Evolutionary conservation across 306 rosid genomes (phyloP).

Genomic region (Cucumis melo): DNA sequence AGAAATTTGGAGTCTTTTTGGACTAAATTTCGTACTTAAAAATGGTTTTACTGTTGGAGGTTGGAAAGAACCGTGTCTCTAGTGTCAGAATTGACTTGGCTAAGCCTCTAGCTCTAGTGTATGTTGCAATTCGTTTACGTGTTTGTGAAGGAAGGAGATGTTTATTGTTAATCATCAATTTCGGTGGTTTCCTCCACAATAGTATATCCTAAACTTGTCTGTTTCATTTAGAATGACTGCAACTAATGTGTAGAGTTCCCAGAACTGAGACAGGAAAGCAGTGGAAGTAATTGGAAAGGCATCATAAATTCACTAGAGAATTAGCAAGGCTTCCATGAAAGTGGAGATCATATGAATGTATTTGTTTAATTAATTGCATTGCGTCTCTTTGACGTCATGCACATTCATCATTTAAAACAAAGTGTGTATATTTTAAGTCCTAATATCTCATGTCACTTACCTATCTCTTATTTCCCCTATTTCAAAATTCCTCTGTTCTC

Average conservation of each 20-base stretch:
- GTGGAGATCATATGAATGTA: neutral
- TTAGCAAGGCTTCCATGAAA: neutral
- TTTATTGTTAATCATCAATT: neutral
- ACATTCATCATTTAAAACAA: neutral
- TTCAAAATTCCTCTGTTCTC: neutral
- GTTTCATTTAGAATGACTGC: too few relatives aligned
- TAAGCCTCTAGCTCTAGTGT: neutral
- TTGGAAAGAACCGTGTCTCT: neutral
- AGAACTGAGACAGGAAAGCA: neutral
- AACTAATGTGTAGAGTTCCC: neutral
- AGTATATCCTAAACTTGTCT: too few relatives aligned
- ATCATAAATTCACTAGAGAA: neutral
- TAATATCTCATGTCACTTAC: neutral
- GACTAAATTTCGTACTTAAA: too few relatives aligned
- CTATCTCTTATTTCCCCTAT: neutral
- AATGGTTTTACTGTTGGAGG: neutral
- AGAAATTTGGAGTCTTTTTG: neutral
- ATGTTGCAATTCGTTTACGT: neutral
- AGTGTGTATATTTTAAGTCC: neutral
- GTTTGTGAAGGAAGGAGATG: neutral
- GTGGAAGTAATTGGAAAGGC: neutral
- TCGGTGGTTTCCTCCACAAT: neutral
- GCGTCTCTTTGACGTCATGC: constrained; percentile 1
- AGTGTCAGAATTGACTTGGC: neutral
- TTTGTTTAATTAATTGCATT: neutral